phyloP scores from a whole-genome alignment of 306 rosid genomes.

The Ziziphus jujuba region DNA sequence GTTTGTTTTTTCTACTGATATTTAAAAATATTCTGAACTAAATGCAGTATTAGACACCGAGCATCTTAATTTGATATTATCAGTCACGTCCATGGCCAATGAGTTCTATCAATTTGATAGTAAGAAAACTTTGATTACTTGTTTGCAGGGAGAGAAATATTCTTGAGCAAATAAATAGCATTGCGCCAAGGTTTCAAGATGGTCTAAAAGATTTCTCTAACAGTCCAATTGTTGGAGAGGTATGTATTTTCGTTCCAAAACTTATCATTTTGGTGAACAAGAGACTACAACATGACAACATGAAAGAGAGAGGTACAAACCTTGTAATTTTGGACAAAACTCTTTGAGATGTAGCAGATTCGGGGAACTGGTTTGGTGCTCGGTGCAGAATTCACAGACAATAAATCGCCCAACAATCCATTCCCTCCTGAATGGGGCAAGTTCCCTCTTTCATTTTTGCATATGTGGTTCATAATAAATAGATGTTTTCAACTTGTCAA shows the following conservation, averaged over 20 bases:
- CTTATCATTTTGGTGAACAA: conserved; percentile 6
- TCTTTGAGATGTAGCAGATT: conserved; percentile 48
- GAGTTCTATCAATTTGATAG: not conserved
- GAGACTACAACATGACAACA: not conserved
- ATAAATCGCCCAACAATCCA: conserved; percentile 72
- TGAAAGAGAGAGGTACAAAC: not conserved
- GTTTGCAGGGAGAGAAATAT: conserved; percentile 74
- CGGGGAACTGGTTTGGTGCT: conserved; percentile 74
- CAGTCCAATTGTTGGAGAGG: conserved; percentile 89
- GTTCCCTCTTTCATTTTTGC: conserved; percentile 26
- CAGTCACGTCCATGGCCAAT: not conserved
- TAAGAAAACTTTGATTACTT: conserved; percentile 2
- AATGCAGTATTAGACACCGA: not conserved
- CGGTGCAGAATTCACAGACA: conserved; percentile 69
- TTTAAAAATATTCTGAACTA: not conserved
- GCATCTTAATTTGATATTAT: too few relatives aligned
- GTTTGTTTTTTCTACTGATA: conserved; percentile 32
- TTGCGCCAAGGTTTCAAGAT: conserved; percentile 73
- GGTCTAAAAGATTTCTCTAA: conserved; percentile 66
- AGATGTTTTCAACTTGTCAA: not conserved
- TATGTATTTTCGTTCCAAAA: conserved; percentile 21
- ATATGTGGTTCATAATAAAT: not conserved
- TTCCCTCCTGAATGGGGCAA: conserved; percentile 91
- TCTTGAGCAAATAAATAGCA: conserved; percentile 42
- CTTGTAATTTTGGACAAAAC: not conserved